phyloP scores from a whole-genome alignment of 148 eudicot genomes.

The Rhododendron molle region DNA sequence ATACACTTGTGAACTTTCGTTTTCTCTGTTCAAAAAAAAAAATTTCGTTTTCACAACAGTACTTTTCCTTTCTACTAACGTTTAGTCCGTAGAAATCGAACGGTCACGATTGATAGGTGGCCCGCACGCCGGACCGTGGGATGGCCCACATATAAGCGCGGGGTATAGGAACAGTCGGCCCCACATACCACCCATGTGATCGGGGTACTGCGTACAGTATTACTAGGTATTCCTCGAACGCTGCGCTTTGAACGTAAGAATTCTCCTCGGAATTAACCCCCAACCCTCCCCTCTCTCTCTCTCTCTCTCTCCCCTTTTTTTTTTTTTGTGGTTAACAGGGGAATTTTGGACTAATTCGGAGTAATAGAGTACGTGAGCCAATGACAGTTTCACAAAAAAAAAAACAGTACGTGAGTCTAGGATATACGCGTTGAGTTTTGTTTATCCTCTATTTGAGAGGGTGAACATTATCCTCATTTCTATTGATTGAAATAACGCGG shows the following conservation, averaged over 20 bases:
- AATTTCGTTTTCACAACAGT: not conserved
- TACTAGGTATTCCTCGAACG: conserved; percentile 18
- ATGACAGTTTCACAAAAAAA: no score
- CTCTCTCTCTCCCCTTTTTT: not conserved
- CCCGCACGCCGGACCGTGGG: not conserved
- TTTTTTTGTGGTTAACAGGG: no score
- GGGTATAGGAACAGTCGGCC: not conserved
- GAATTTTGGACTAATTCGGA: no score
- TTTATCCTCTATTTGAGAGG: no score
- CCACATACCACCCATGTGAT: not conserved
- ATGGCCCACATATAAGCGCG: not conserved
- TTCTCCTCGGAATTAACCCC: conserved; percentile 21
- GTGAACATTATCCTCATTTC: no score
- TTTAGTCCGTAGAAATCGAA: no score
- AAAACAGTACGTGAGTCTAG: no score
- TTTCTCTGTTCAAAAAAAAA: not conserved
- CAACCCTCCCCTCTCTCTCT: not conserved
- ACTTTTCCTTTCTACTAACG: no score
- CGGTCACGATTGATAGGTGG: not conserved
- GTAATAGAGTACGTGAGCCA: no score
- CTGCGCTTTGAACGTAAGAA: conserved; percentile 26
- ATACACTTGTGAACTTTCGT: not conserved
- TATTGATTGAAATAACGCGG: no score
- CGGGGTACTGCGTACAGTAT: not conserved
- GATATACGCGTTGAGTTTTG: no score